Evolutionary conservation across 805 yeast species (phyloP).

Genomic region (Wickerhamomyces sydowiorum): DNA sequence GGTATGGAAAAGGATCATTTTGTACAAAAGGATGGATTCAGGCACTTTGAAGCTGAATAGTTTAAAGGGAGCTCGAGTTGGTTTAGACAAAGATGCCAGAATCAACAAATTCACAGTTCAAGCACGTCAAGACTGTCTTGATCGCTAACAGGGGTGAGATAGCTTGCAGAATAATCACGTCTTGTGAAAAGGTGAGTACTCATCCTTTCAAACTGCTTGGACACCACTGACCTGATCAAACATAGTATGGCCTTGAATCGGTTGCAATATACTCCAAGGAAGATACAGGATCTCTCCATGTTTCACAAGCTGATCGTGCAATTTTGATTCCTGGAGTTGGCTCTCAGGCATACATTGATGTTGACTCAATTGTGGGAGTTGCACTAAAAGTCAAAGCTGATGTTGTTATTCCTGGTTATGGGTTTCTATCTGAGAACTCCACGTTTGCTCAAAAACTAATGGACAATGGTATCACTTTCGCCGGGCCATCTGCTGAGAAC

Average conservation of each 20-base stretch:
- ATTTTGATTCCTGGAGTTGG: conserved; percentile 21
- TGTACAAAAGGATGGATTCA: no score
- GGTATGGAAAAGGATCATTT: no score
- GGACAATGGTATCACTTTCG: conserved; percentile 17
- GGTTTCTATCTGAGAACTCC: conserved; percentile 18
- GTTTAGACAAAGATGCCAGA: not conserved
- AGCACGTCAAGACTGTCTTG: conserved; percentile 3
- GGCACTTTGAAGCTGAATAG: no score
- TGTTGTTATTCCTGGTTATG: conserved; percentile 35
- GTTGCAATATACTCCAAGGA: conserved; percentile 22
- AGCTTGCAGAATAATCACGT: conserved; percentile 20
- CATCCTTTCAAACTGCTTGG: no score
- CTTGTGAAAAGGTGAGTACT: conserved; percentile 7
- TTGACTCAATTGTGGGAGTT: conserved; percentile 19
- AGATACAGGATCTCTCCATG: conserved; percentile 25
- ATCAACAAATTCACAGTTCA: conserved; percentile 19
- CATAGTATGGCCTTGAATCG: conserved; percentile 11
- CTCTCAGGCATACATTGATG: conserved; percentile 21
- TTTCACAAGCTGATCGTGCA: conserved; percentile 21
- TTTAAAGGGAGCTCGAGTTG: no score
- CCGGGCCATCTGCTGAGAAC: conserved; percentile 22
- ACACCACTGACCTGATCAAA: no score
- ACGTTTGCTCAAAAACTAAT: conserved; percentile 15
- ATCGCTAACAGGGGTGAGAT: conserved; percentile 1
- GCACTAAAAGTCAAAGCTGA: conserved; percentile 27